Base-by-base conservation (phyloP, 1,284 basidiomycete genomes). In the Leccinum colubrinum region DNA sequence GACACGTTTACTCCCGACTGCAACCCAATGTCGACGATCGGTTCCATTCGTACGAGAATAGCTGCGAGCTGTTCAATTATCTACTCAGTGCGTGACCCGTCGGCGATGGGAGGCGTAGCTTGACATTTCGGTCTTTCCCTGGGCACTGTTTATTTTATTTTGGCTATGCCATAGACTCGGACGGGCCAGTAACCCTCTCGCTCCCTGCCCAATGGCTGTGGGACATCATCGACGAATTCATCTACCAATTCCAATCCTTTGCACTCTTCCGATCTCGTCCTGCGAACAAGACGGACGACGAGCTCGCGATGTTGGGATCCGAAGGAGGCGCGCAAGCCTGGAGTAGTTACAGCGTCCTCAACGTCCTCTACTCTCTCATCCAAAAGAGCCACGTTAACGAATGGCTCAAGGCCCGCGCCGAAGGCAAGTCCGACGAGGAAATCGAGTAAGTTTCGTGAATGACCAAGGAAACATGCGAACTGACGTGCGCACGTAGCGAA, bases 161-260 rank as follows among this genome's bases (percentile, higher is more conserved):
- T 25, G 50, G 5, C 50, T 46, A 7, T 4, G 12, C 6, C 30
- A 9, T 66, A 93, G 93, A 97, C 77, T 96, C 94, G 22, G 95
- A 98, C n/a, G 94, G 93, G 0, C 97, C 97, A 1, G 95, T 98
- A 0, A 78, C 88, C 15, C 87, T 98, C 59, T 90, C 97, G 68
- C 86, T 98, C 14, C 97, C 97, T 0, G 93, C 96, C 65, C 95
- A 98, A 77, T 99, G 97, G 97, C 80, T 99, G 6, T 98, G 96
- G 94, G 97, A 99, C 76, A 98, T 99, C 78, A 91, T 98, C 71
- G 97, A 98, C 79, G 97, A 98, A 74, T 99, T 99, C 77, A 97
- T 98, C 70, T 99, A 98, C 80, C 97, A 98, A 76, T 99, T 97
- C 83, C 94, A 97, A 76, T 92, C 92, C 22, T 98, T 98, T 79